Base-by-base conservation (phyloP, 2,329 filamentous ascomycete genomes). In the Apiospora sp. region DNA sequence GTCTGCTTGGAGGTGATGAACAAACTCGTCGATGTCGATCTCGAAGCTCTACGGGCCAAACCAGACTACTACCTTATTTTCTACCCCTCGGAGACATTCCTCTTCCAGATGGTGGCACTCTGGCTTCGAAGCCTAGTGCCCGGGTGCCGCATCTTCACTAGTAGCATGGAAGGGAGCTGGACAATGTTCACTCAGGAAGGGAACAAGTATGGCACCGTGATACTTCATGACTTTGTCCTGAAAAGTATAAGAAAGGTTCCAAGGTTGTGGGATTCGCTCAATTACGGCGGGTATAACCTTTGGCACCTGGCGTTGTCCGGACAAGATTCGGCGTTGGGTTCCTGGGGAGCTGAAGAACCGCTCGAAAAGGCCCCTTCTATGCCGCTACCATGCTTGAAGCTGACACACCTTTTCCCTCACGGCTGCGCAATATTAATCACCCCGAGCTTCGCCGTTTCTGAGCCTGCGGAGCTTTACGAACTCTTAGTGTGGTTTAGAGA, bases 371-470 rank as follows among this genome's bases (percentile, higher is more conserved):
- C 12, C 22, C 1, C 58, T 64, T 22, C 30, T 22, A 64, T n/a
- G 34, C 7, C 34, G 19, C 34, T 41, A n/a, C 58, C 58, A 41
- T 79, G 79, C 24, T 76, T 86, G 7, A 78, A 76, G 10, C 73
- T 84, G 46, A 85, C 80, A 1, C 81, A 81, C 3, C 75, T 89
- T 3, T 87, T 88, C 70, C 86, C 86, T 2, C 77, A 80, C 30
- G 85, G 86, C 0, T 80, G 82, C 8, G 84, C 81, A 5, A 81
- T 88, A n/a, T 75, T 88, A 0, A 76, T 88, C 4, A 87, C 86
- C 0, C 87, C 87, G 5, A 88, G 86, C 74, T 87, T 88, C 68
- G 78, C 85, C 1, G 78, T 87, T 14, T 83, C 85, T 0, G 84
- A 88, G 69, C 86, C 87, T 1, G 75, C 76, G 3, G 81, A 77